Base-by-base conservation (phyloP, 768 basidiomycete genomes). In the Lactarius psammicola region DNA sequence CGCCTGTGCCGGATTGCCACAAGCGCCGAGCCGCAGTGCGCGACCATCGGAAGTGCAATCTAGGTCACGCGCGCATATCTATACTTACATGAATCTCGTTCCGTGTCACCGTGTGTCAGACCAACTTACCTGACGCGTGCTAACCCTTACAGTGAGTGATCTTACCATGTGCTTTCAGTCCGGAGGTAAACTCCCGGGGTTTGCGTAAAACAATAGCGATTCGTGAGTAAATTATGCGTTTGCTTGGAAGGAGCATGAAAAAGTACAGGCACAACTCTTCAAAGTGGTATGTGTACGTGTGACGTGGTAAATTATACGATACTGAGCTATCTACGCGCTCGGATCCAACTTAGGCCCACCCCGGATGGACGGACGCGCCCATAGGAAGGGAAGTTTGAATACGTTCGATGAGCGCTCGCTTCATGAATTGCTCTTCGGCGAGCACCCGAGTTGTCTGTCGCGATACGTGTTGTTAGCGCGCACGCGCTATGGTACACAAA, bases 401-500 rank as follows among this genome's bases (percentile, higher is more conserved):
- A 82, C 94, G 94, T 76, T 97, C 93, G 55, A 94, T 88, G 70
- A 97, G 81, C 53, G 94, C 95, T 68, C 95, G 87, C 79, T 96
- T 95, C 88, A 93, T 91, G 75, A 97, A 98, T 76, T 98, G 96
- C 75, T 98, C 95, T 77, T 95, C 88, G 33, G 94, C 94, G 60
- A 98, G 82, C 59, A 89, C 83, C 65, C 96, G 88, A 18, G 89
- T 91, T 55, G 87, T 86, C 91, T 94, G 75, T 61, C 55, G 18
- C 34, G 56, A 60, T 40, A 30, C 26, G 54, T 55, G 34, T 44
- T 31, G 53, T 62, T 56, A 67, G 65, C 33, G 56, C 56, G 53
- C n/a, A n/a, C 67, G 60, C 26, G 33, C 11, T 17, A 10, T 18
- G 31, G 56, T 15, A 31, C 26, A 36, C 36, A 38, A 31, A 31